phyloP scores from a whole-genome alignment of 140 eudicot genomes.

The Oenanthe javanica region DNA sequence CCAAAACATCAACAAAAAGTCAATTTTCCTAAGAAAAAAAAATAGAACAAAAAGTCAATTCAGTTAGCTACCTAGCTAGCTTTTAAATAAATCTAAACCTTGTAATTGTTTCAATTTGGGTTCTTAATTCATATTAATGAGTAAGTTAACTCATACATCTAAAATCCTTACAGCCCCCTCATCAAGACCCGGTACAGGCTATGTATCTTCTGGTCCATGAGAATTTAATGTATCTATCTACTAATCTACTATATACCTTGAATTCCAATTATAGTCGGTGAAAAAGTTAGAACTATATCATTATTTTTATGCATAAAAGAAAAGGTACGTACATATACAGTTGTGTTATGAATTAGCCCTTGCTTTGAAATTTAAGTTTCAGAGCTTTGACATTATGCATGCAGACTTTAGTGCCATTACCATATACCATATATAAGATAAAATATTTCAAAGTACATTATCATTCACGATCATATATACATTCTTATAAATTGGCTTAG shows the following conservation, averaged over 20 bases:
- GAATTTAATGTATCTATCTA: not conserved
- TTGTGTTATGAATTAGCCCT: not conserved
- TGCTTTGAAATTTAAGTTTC: constrained; percentile 9
- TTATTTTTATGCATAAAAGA: not conserved
- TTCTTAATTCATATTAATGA: too few relatives aligned
- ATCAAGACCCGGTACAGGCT: too few relatives aligned
- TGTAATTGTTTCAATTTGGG: too few relatives aligned
- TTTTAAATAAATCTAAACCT: too few relatives aligned
- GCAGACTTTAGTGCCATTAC: constrained; percentile 3
- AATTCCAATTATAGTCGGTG: not conserved
- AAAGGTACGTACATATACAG: not conserved
- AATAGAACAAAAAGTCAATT: too few relatives aligned
- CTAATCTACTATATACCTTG: not conserved
- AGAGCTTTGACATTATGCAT: constrained; percentile 9
- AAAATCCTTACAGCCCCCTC: not conserved
- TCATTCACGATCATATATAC: not conserved
- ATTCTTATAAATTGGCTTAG: not conserved
- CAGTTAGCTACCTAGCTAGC: too few relatives aligned
- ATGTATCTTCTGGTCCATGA: not conserved
- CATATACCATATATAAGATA: not conserved
- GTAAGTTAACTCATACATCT: not conserved
- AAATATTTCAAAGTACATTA: not conserved
- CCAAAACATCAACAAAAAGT: too few relatives aligned
- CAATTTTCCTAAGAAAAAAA: too few relatives aligned
- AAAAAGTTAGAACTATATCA: not conserved